phyloP scores from a whole-genome alignment of 108 stramenopile genomes.

The Skeletonema costatum region DNA sequence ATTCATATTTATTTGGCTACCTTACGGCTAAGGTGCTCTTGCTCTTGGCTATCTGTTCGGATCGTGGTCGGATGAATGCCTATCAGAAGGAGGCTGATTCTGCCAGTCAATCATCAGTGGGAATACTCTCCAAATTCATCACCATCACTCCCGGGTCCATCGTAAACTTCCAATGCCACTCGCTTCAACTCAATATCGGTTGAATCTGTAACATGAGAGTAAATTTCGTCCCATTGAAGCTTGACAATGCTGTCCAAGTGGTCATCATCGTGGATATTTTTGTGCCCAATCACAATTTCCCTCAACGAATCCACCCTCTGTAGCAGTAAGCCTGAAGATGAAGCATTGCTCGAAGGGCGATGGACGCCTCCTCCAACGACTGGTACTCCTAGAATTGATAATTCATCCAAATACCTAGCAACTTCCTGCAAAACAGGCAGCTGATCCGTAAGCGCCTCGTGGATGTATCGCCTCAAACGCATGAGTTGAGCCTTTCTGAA shows the following conservation, averaged over 20 bases:
- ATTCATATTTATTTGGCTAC: too few relatives aligned
- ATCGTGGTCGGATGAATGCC: too few relatives aligned
- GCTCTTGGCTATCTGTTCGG: too few relatives aligned
- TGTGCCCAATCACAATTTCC: constrained; percentile 37
- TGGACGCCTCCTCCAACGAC: constrained; percentile 32
- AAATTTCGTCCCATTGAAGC: constrained; percentile 42
- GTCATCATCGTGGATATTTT: background rate
- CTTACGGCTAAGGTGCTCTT: too few relatives aligned
- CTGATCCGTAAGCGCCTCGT: constrained; percentile 77
- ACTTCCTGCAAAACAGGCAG: constrained; percentile 81
- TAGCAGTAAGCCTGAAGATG: constrained; percentile 41
- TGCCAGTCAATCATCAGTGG: background rate
- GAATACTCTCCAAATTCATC: background rate
- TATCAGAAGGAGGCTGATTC: background rate
- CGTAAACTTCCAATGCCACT: constrained; percentile 39
- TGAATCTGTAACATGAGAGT: constrained; percentile 41
- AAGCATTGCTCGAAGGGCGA: constrained; percentile 13
- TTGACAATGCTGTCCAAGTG: constrained; percentile 23
- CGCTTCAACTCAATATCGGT: constrained; percentile 39
- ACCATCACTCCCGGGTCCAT: constrained; percentile 22
- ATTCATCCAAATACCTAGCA: constrained; percentile 82
- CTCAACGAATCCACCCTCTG: constrained; percentile 52
- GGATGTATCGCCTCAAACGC: constrained; percentile 72
- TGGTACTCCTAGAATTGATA: constrained; percentile 74
- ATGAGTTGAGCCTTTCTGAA: constrained; percentile 75